phyloP scores from a whole-genome alignment of 2,329 filamentous ascomycete genomes.

The Aspergillus latus region DNA sequence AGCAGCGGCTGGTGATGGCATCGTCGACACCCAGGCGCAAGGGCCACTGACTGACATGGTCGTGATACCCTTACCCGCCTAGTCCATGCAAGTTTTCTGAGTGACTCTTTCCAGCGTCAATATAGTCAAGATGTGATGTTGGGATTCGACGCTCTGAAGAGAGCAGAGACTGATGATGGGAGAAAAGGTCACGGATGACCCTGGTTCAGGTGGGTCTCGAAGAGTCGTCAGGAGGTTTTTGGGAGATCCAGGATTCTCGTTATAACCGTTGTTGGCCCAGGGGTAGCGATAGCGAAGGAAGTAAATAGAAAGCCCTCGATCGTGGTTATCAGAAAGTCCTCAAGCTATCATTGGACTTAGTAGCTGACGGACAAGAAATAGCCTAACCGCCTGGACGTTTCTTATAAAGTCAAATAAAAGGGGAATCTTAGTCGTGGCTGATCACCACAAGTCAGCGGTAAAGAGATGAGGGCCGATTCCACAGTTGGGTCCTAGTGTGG shows the following conservation, averaged over 20 bases:
- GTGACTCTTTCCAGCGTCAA: neutral
- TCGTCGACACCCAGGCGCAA: constrained; percentile 37
- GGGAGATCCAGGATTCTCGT: constrained; percentile 26
- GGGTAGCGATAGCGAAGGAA: constrained; percentile 23
- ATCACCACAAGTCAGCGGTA: constrained; percentile 20
- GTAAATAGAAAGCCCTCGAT: constrained; percentile 16
- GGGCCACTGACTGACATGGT: constrained; percentile 41
- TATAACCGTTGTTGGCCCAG: constrained; percentile 20
- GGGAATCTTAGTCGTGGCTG: constrained; percentile 19
- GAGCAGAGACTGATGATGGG: neutral
- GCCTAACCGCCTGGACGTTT: constrained; percentile 12
- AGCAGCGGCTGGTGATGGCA: constrained; percentile 32
- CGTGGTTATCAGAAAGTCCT: constrained; percentile 13
- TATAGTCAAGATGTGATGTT: neutral
- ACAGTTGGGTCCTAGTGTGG: constrained; percentile 21
- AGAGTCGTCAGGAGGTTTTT: constrained; percentile 26
- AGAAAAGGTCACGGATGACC: constrained; percentile 16
- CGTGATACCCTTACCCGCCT: constrained; percentile 14
- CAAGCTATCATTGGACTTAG: constrained; percentile 2
- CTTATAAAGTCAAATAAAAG: constrained; percentile 13
- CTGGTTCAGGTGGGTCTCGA: constrained; percentile 31
- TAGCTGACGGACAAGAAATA: constrained; percentile 10
- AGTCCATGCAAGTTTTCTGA: constrained; percentile 14
- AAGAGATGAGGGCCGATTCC: constrained; percentile 22
- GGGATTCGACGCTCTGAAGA: neutral